Conservation (phyloP, 352 stramenopile species). For the Pythium oligandrum region DNA sequence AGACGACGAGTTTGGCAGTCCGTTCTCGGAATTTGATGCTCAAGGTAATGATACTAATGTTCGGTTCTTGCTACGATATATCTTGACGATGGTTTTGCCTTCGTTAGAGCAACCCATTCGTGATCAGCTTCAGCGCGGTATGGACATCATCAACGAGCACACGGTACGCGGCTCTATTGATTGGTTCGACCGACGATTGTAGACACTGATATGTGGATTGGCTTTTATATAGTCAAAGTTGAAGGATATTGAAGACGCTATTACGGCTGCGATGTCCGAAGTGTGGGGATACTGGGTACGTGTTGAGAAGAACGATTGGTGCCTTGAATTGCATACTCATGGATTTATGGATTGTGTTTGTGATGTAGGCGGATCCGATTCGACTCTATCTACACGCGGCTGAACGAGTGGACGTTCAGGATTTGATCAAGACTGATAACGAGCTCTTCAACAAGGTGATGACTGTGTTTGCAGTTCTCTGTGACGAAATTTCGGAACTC, state of each 20-base stretch:
- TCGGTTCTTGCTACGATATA: too few species aligned
- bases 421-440: constrained; percentile 87
- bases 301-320: not conserved
- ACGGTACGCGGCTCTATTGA: constrained; percentile 31
- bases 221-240: constrained; percentile 52
- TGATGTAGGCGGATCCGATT: constrained; percentile 69
- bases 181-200: too few species aligned
- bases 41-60: constrained; percentile 32
- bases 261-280: constrained; percentile 85
- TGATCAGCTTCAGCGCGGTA: constrained; percentile 69
- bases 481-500: constrained; percentile 88
- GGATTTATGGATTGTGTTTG: not conserved
- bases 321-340: not conserved
- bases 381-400: constrained; percentile 78
- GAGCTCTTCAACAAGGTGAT: constrained; percentile 89
- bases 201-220: not conserved
- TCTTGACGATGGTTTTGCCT: not conserved
- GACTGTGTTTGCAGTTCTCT: constrained; percentile 86
- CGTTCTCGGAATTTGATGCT: constrained; percentile 75
- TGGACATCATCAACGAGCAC: constrained; percentile 87
- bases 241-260: constrained; percentile 84
- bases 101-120: constrained; percentile 72
- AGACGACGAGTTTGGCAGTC: constrained; percentile 73
- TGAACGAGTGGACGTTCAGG: constrained; percentile 83
- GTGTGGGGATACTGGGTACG: constrained; percentile 87